Evolutionary conservation across 257 asterid genomes (phyloP).

Genomic region (Solanum acaule): DNA sequence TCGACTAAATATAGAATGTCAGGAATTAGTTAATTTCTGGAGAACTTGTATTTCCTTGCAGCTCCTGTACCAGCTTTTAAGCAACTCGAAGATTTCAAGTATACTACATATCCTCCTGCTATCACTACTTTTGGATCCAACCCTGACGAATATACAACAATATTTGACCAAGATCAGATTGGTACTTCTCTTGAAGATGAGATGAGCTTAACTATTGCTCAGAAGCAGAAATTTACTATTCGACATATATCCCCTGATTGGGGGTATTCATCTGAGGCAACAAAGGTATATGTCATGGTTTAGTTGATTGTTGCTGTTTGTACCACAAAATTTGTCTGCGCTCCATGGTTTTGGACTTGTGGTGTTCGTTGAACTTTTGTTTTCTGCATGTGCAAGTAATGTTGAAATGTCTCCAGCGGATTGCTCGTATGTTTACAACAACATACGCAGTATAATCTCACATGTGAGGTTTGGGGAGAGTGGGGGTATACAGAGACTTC

Average conservation of each 20-base stretch:
- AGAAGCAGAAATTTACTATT: constrained; percentile 71
- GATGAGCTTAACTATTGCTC: constrained; percentile 43
- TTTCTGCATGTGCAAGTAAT: not conserved
- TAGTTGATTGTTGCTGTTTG: not conserved
- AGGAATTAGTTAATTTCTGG: not conserved
- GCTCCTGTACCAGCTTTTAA: constrained; percentile 27
- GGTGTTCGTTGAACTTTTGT: not conserved
- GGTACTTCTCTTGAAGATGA: constrained; percentile 39
- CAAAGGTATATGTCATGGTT: constrained; percentile 47
- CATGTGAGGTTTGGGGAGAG: not conserved
- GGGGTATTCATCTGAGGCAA: constrained; percentile 72
- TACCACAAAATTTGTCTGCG: not conserved
- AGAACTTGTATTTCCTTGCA: constrained; percentile 20
- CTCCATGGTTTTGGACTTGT: not conserved
- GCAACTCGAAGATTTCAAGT: constrained; percentile 28
- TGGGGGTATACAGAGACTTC: not conserved
- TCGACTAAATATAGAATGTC: not conserved
- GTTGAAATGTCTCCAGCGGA: not conserved
- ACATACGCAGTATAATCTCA: not conserved
- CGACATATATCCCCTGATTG: constrained; percentile 85
- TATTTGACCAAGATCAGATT: constrained; percentile 45
- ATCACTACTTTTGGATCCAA: constrained; percentile 23
- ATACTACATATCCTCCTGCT: constrained; percentile 29
- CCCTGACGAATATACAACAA: constrained; percentile 23
- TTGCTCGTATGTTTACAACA: not conserved